Conservation (phyloP, 176 grass and related monocot species). For the Hsuehochloa calcarea region DNA sequence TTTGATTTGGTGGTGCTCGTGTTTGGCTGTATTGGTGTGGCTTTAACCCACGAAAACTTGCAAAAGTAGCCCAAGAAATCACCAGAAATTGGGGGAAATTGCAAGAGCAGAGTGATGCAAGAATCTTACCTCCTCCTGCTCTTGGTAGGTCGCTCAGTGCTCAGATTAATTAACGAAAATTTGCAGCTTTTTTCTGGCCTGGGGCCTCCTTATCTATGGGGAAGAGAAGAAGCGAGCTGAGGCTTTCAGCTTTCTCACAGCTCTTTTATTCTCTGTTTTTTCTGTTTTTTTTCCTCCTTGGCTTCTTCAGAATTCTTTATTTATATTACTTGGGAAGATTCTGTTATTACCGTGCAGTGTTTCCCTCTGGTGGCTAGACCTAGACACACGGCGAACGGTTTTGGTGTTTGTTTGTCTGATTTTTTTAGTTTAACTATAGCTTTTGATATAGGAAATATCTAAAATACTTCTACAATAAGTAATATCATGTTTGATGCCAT, state of each 20-base stretch:
- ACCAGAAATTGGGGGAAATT: not conserved
- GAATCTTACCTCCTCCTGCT: slow-evolving; percentile 32
- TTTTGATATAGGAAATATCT: too few species aligned
- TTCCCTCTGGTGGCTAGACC: not conserved
- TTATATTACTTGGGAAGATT: slow-evolving; percentile 28
- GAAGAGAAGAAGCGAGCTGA: not conserved
- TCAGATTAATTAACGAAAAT: slow-evolving; percentile 13
- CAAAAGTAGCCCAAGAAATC: not conserved
- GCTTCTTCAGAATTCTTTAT: slow-evolving; percentile 20
- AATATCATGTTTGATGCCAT: too few species aligned
- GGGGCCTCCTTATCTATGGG: slow-evolving; percentile 33
- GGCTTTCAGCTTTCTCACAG: slow-evolving; percentile 10
- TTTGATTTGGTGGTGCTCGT: not conserved
- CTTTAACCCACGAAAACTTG: not conserved
- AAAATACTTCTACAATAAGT: too few species aligned
- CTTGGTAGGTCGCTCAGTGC: not conserved
- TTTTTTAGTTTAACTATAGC: too few species aligned
- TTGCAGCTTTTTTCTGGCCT: slow-evolving; percentile 20
- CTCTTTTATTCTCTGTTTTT: slow-evolving; percentile 10
- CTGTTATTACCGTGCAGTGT: slow-evolving; percentile 14
- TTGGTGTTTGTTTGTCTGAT: too few species aligned
- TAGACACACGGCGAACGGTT: not conserved
- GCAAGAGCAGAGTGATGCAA: slow-evolving; percentile 11
- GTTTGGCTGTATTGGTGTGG: not conserved
- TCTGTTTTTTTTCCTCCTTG: not conserved